These are phyloP conservation scores for Aureobasidium zeae DNA, from an alignment of 2,329 filamentous ascomycete species.

Conservation along the genomic window DNA sequence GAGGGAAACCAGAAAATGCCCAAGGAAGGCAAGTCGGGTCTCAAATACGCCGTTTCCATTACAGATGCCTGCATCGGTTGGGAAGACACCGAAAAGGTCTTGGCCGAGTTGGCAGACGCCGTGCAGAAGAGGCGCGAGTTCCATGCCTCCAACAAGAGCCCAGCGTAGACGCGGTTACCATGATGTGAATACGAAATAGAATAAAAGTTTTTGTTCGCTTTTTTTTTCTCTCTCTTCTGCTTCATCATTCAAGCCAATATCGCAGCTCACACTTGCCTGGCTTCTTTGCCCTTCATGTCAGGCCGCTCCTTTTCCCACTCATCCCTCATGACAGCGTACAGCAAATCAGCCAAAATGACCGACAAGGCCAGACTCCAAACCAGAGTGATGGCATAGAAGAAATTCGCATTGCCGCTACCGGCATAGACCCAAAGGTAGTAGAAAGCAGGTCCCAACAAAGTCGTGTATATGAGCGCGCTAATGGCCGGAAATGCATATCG, in stretches of 20 bases:
- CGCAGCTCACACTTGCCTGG: conserved; percentile 66
- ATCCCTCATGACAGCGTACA: conserved; percentile 82
- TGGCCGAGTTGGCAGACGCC: conserved; percentile 68
- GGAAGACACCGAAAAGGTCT: conserved; percentile 75
- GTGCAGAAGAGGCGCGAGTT: conserved; percentile 62
- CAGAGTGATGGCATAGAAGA: conserved; percentile 98
- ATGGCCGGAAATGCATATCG: conserved; percentile 84
- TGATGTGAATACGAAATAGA: neutral
- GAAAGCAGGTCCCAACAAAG: conserved; percentile 84
- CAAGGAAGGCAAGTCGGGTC: conserved; percentile 68
- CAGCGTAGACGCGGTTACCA: neutral
- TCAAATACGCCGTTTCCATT: conserved; percentile 92
- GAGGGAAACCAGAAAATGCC: conserved; percentile 91
- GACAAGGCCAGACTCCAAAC: conserved; percentile 92
- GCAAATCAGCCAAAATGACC: conserved; percentile 73
- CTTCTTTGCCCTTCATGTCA: conserved; percentile 80
- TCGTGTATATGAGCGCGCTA: conserved; percentile 75
- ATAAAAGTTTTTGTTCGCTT: conserved; percentile 5
- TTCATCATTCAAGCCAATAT: neutral
- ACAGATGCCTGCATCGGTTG: conserved; percentile 95
- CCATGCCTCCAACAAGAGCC: conserved; percentile 14
- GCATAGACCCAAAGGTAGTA: conserved; percentile 98
- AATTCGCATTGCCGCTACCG: conserved; percentile 95
- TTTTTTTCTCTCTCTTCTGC: neutral
- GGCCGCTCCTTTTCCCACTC: conserved; percentile 91